Percentiles rank a stretch among this genome's conserved stretches.
These are phyloP conservation scores for Musa troglodytarum DNA, from an alignment of 176 grass and related monocot species.

Conservation along the genomic window DNA sequence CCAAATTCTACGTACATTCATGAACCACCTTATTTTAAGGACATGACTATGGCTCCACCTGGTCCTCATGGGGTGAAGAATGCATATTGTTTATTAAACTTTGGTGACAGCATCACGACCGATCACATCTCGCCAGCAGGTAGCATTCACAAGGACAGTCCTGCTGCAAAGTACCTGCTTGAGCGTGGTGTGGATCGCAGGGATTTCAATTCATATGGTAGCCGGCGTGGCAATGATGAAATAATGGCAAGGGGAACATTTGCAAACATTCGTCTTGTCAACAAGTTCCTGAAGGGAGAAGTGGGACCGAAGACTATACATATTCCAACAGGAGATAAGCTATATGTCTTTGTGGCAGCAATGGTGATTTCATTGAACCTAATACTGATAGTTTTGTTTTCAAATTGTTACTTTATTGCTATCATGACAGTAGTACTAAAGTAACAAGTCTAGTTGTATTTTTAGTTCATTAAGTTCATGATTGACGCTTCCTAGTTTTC, in stretches of 20 bases:
- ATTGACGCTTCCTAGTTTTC: too few relatives aligned
- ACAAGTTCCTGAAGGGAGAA: constrained; percentile 17
- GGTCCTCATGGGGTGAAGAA: constrained; percentile 35
- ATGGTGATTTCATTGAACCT: constrained; percentile 31
- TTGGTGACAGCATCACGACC: constrained; percentile 39
- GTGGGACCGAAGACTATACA: constrained; percentile 17
- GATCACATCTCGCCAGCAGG: constrained; percentile 61
- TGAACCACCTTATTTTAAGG: constrained; percentile 40
- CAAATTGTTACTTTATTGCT: constrained; percentile 1
- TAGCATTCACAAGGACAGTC: constrained; percentile 60
- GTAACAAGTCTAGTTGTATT: neutral
- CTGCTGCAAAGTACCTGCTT: constrained; percentile 45
- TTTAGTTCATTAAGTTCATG: neutral
- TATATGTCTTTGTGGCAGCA: constrained; percentile 62
- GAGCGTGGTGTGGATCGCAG: constrained; percentile 25
- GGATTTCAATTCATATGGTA: constrained; percentile 64
- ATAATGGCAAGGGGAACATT: constrained; percentile 25
- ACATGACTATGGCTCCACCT: constrained; percentile 38
- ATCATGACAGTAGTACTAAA: neutral
- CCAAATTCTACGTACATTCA: constrained; percentile 44
- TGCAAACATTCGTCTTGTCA: constrained; percentile 19
- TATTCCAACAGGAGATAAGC: constrained; percentile 16
- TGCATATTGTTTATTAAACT: constrained; percentile 43
- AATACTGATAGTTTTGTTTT: neutral
- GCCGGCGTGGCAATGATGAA: constrained; percentile 24